Evolutionary conservation across 2,329 filamentous ascomycete species (phyloP), one percentile per base, ranked within the genome.

Genomic region (Aureobasidium lini): DNA sequence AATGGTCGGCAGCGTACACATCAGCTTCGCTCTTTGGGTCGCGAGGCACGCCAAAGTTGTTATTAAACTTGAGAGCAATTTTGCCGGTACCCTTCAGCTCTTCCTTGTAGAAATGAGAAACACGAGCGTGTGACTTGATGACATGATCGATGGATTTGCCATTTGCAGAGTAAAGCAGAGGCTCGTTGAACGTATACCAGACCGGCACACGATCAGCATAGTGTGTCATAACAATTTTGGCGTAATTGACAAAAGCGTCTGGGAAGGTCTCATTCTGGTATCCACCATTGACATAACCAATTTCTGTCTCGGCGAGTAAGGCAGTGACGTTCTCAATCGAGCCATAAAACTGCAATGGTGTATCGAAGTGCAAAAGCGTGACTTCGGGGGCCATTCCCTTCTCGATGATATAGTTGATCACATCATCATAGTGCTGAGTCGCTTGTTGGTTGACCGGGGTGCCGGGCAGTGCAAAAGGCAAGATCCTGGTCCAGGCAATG

Each of bases 41-140:
- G n/a, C 65, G 68, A 4, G 72, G 72, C 3, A 72, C 66, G 7
- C 69, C 72, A 34, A 73, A 68, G 61, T 73, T 73, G 62, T 73
- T 67, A 62, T 75, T 77, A 60, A 79, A 73, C 64, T 81, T 82
- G 61, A 82, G 66, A 0, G 76, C 74, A 7, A 84, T 73, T 58
- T 76, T 76, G 0, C 80, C 81, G 0, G 70, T 73, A 28, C 79
- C 81, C 3, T 77, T 73, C 34, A 84, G 72, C 23, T 80, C 77
- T 7, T 82, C 77, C 47, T 79, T 76, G 67, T 84, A 84, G 69
- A 78, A 84, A 65, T 67, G 65, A 40, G 60, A 65, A 10, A 67
- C 63, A 18, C 58, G 60, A 6, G 67, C 64, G 28, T 68, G 64
- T 1, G 62, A 60, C 13, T 59, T 61, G 31, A 68, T 37, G 9